Evolutionary conservation across 2,329 filamentous ascomycete species (phyloP).

Genomic region (Fusarium begoniae): DNA sequence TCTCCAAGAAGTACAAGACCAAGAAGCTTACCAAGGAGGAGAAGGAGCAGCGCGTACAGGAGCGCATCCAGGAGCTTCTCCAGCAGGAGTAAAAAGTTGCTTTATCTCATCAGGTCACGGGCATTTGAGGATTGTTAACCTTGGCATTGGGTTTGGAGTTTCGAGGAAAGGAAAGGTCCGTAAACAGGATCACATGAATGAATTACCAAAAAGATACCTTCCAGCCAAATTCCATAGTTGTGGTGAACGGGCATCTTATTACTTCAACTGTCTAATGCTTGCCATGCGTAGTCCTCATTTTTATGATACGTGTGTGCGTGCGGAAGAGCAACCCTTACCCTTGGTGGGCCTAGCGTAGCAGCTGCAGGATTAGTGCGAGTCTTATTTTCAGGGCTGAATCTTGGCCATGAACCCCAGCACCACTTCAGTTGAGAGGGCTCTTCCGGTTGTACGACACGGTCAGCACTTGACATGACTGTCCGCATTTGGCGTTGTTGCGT

Average conservation of each 20-base stretch:
- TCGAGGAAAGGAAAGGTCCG: conserved; percentile 48
- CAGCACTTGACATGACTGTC: background rate
- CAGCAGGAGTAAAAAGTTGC: conserved; percentile 54
- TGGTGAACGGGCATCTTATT: conserved; percentile 44
- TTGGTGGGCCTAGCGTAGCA: background rate
- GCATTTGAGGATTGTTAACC: conserved; percentile 44
- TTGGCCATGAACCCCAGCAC: background rate
- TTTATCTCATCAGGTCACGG: conserved; percentile 34
- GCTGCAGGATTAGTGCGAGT: background rate
- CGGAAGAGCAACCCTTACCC: background rate
- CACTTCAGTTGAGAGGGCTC: background rate
- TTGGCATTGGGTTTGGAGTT: conserved; percentile 53
- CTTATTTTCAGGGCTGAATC: background rate
- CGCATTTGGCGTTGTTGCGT: background rate
- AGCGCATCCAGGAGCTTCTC: conserved; percentile 87
- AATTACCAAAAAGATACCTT: conserved; percentile 48
- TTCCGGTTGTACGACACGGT: background rate
- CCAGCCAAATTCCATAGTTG: conserved; percentile 45
- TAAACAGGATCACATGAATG: conserved; percentile 50
- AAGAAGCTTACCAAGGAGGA: conserved; percentile 83
- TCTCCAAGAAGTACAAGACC: conserved; percentile 88
- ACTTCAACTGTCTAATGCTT: conserved; percentile 28
- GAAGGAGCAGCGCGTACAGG: conserved; percentile 84
- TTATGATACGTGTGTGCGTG: conserved; percentile 2
- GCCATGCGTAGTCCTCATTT: background rate